Conservation (phyloP, 306 rosid species). For the Rosa multiflora region DNA sequence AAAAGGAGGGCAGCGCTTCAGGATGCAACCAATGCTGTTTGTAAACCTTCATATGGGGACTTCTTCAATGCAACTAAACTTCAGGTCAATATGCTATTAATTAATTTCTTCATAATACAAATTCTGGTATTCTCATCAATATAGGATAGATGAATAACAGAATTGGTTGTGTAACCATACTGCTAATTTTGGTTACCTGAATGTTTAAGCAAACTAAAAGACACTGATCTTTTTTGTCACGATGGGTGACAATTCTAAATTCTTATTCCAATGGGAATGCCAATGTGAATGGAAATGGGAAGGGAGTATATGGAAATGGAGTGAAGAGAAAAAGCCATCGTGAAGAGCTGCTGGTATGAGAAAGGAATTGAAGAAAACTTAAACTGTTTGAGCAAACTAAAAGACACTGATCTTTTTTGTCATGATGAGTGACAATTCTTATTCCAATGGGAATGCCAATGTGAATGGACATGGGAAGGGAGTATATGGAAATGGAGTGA, state of each 20-base stretch:
- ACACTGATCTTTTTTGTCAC: neutral
- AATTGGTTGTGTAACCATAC: neutral
- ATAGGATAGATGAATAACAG: neutral
- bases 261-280: no score
- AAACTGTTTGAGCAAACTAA: no score
- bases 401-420: no score
- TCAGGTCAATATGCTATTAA: slow-evolving; percentile 48
- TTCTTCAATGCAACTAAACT: slow-evolving; percentile 49
- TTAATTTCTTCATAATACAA: neutral
- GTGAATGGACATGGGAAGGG: slow-evolving; percentile 32
- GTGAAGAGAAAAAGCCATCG: no score
- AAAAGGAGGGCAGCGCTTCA: slow-evolving; percentile 69
- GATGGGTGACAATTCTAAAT: no score
- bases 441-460: slow-evolving; percentile 30
- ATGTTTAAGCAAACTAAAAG: neutral
- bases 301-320: no score
- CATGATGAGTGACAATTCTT: slow-evolving; percentile 61
- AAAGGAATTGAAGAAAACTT: no score
- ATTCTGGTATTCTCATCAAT: neutral
- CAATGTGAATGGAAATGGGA: no score
- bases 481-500: no score
- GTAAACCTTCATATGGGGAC: slow-evolving; percentile 45
- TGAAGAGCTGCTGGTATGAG: no score
- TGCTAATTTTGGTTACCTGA: neutral
- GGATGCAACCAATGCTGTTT: slow-evolving; percentile 61